A percentile compares a stretch with the other conserved stretches of the same genome.
phyloP scores from a whole-genome alignment of 768 basidiomycete species.

The Phanerochaete sordida region DNA sequence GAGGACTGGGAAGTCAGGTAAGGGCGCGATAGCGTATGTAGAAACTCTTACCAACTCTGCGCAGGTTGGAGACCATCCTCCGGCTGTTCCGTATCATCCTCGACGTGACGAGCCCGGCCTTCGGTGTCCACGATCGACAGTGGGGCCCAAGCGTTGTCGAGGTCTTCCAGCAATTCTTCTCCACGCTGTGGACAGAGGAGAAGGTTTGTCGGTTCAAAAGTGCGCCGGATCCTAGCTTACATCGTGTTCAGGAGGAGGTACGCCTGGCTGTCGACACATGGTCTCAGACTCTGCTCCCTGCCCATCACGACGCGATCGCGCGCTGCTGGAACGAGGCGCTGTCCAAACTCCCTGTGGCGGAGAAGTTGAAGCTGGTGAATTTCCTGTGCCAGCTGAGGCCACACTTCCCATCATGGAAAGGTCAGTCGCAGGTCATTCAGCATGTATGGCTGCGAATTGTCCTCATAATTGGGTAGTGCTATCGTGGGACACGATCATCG shows the following conservation, averaged over 20 bases:
- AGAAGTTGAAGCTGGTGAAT: conserved; percentile 53
- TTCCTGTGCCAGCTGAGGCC: conserved; percentile 69
- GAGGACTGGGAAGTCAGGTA: conserved; percentile 52
- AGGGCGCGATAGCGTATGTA: not conserved
- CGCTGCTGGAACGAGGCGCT: conserved; percentile 66
- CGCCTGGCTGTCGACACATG: conserved; percentile 55
- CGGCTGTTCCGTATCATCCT: conserved; percentile 63
- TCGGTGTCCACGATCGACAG: conserved; percentile 59
- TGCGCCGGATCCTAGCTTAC: no score
- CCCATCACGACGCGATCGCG: conserved; percentile 63
- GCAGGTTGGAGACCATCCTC: conserved; percentile 48
- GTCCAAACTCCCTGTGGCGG: conserved; percentile 48
- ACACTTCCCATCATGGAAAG: conserved; percentile 65
- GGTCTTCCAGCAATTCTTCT: conserved; percentile 60
- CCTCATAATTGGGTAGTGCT: conserved; percentile 41
- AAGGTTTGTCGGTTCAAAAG: conserved; percentile 42
- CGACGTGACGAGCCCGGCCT: conserved; percentile 61
- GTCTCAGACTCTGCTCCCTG: conserved; percentile 56
- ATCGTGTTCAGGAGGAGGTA: conserved; percentile 56
- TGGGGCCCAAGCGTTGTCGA: conserved; percentile 62
- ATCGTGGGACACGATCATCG: conserved; percentile 60
- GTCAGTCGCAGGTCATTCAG: conserved; percentile 32
- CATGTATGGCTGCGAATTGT: not conserved
- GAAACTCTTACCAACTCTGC: not conserved
- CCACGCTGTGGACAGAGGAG: conserved; percentile 59